Base-by-base conservation (phyloP, 306 rosid species). In the Vachellia collinsii region DNA sequence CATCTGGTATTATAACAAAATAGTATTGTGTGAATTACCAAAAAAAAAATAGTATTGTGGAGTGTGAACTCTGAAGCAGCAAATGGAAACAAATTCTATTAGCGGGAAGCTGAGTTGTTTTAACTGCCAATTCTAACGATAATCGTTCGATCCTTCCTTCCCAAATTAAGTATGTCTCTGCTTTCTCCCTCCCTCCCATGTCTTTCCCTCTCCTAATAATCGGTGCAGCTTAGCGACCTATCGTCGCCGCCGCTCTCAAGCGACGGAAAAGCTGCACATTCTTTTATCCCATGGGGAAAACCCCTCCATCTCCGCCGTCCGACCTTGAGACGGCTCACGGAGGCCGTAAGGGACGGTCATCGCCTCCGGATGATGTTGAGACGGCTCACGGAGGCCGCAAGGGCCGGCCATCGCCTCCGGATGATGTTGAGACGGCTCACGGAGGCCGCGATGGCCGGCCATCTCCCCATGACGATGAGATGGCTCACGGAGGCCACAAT, bases 401-500 rank as follows among this genome's bases (percentile, higher is more conserved):
- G 25, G 71, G 72, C 16, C 77, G 22, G 34, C 82, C 16, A 62
- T 71, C 81, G 23, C 38, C 80, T n/a, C 50, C 84, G 12, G 19
- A 67, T 11, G 92, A 91, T 16, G 51, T 46, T 46, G 71, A 66
- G 47, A 38, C 71, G 47, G 71, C 47, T 1, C 71, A 37, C 16
- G 71, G 71, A 16, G 25, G 25, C 23, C 47, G 7, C 75, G 38
- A 38, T 6, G 47, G 47, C 25, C 75, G 7, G 38, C 82, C 12
- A 50, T 71, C 74, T 74, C 84, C 86, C 3, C 17, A 16, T 4
- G 50, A 39, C 29, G 7, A 38, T 8, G 48, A 67, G 1, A 10
- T 48, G 16, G 48, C 13, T 0, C 48, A 17, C 19, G 72, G 50
- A 38, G 48, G 48, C 4, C 48, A 1, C 80, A 76, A 41, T 56